Evolutionary conservation across 2,329 filamentous ascomycete genomes (phyloP).

Genomic region (Colletotrichum abscissum): DNA sequence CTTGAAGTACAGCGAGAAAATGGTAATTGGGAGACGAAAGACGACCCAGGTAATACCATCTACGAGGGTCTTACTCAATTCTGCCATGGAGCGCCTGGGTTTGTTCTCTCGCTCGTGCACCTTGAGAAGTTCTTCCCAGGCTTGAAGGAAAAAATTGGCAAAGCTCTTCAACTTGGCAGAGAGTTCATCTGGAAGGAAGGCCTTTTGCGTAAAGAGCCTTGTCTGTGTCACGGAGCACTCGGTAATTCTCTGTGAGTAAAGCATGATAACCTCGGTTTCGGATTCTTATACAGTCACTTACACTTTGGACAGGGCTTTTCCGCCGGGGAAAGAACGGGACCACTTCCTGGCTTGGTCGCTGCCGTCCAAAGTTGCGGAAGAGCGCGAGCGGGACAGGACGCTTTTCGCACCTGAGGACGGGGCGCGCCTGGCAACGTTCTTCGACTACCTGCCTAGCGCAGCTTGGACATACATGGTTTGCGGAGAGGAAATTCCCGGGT

Average conservation of each 20-base stretch:
- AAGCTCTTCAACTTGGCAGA: conserved; percentile 62
- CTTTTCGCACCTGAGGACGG: conserved; percentile 53
- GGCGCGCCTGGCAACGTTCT: conserved; percentile 43
- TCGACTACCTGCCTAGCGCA: conserved; percentile 49
- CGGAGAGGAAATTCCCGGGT: conserved; percentile 42
- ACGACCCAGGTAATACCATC: neutral
- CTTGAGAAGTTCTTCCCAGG: conserved; percentile 66
- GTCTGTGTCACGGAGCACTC: conserved; percentile 73
- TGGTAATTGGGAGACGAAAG: conserved; percentile 69
- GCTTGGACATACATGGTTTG: conserved; percentile 52
- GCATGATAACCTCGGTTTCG: neutral
- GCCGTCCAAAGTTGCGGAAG: conserved; percentile 63
- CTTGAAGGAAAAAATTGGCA: conserved; percentile 64
- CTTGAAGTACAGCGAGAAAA: conserved; percentile 69
- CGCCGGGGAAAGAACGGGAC: conserved; percentile 51
- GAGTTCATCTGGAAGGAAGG: conserved; percentile 68
- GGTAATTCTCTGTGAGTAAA: conserved; percentile 68
- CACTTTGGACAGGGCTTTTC: conserved; percentile 41
- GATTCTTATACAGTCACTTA: neutral
- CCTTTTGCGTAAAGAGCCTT: conserved; percentile 72
- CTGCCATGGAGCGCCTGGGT: conserved; percentile 75
- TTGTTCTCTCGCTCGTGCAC: conserved; percentile 67
- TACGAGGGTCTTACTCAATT: conserved; percentile 66
- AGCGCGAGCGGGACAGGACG: conserved; percentile 42
- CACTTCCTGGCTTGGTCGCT: conserved; percentile 71